Evolutionary conservation across 305 asterid species (phyloP).

Genomic region (Ajuga reptans): DNA sequence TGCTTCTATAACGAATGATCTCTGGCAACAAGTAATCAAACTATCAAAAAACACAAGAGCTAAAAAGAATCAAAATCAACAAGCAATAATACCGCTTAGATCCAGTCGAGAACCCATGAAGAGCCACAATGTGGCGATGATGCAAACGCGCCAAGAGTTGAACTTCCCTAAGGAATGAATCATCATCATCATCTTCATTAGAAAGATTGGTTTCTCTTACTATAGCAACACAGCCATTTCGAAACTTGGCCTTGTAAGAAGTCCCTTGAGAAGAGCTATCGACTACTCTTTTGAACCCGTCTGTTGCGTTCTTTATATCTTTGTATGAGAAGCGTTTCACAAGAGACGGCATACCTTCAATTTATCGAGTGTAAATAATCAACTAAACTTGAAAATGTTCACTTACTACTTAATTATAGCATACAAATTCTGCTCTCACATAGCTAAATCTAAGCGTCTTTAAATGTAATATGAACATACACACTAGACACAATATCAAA

Average conservation of each 20-base stretch:
- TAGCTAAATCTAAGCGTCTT: background rate
- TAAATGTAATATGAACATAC: background rate
- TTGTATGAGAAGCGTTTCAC: slow-evolving; percentile 58
- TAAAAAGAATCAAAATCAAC: background rate
- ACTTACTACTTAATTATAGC: background rate
- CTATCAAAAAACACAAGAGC: background rate
- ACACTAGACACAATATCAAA: too few species aligned
- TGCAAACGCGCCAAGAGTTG: slow-evolving; percentile 57
- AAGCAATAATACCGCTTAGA: slow-evolving; percentile 41
- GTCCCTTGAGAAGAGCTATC: slow-evolving; percentile 37
- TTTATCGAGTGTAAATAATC: background rate
- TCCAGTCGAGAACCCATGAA: slow-evolving; percentile 57
- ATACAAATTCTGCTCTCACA: background rate
- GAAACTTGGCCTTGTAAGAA: slow-evolving; percentile 61
- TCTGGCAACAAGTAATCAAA: background rate
- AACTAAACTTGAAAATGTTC: background rate
- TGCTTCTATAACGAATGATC: background rate
- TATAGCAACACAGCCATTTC: slow-evolving; percentile 44
- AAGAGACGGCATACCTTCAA: slow-evolving; percentile 43
- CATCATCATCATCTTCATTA: slow-evolving; percentile 53
- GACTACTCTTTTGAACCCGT: slow-evolving; percentile 51
- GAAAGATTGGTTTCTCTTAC: slow-evolving; percentile 46
- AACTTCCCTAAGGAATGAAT: slow-evolving; percentile 47
- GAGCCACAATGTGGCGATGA: slow-evolving; percentile 72
- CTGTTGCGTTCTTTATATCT: slow-evolving; percentile 83